Conservation (phyloP, 208 protist species). For the Cochliopodium minus region DNA sequence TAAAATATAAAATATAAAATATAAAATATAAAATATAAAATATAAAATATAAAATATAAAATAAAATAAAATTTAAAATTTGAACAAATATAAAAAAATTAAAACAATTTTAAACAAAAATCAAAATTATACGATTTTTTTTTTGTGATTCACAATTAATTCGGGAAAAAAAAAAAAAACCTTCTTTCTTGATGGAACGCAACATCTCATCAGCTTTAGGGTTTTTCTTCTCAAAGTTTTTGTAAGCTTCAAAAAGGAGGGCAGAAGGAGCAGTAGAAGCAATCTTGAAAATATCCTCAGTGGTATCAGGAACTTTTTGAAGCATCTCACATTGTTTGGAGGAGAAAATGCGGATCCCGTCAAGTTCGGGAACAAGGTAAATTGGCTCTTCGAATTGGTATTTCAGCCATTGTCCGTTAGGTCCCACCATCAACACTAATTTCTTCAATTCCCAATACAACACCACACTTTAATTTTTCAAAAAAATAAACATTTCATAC, state of each 20-base stretch:
- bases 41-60: too few relatives aligned
- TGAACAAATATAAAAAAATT: too few relatives aligned
- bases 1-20: too few relatives aligned
- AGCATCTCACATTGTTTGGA: conserved; percentile 1
- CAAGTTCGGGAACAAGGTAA: conserved; percentile 6
- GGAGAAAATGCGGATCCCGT: conserved; percentile 4
- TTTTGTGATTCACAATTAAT: too few relatives aligned
- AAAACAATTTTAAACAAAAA: too few relatives aligned
- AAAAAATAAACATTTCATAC: too few relatives aligned
- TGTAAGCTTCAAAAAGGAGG: conserved; percentile 1
- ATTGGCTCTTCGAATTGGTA: conserved; percentile 6
- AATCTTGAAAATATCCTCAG: conserved; percentile 12
- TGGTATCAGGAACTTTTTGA: conserved; percentile 6
- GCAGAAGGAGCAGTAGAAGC: conserved; percentile 3
- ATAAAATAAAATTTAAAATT: too few relatives aligned
- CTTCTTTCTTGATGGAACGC: background rate
- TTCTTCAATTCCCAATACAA: conserved; percentile 12
- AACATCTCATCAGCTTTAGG: background rate
- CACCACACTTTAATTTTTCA: too few relatives aligned
- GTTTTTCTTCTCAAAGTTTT: conserved; percentile 11
- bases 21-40: too few relatives aligned
- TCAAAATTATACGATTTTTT: too few relatives aligned
- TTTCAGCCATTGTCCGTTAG: background rate
- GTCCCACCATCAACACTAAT: conserved; percentile 8
- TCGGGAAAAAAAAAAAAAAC: too few relatives aligned